phyloP scores from a whole-genome alignment of 768 basidiomycete species.

The Artomyces pyxidatus region DNA sequence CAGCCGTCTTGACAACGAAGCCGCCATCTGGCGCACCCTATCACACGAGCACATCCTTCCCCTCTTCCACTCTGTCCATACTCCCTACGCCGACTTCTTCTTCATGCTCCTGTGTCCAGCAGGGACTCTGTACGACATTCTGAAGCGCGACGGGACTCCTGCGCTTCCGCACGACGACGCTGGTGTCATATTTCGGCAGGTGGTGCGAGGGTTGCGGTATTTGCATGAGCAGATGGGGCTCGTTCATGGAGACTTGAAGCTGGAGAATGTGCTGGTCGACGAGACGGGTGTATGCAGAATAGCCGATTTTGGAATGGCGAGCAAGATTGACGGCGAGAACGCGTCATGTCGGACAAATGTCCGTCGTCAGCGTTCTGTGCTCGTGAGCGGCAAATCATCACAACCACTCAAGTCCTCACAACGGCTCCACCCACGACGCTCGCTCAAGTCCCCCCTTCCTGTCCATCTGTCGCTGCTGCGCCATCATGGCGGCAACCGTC shows the following conservation, averaged over 20 bases:
- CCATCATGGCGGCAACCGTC: slow-evolving; percentile 38
- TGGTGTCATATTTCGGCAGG: slow-evolving; percentile 80
- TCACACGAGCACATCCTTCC: slow-evolving; percentile 85
- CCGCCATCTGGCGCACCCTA: slow-evolving; percentile 63
- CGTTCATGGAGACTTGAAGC: slow-evolving; percentile 92
- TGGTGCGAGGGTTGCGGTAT: slow-evolving; percentile 76
- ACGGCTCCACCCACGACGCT: slow-evolving; percentile 11
- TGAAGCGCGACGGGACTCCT: slow-evolving; percentile 61
- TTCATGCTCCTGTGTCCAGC: slow-evolving; percentile 80
- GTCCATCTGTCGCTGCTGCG: slow-evolving; percentile 30
- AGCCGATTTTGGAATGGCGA: slow-evolving; percentile 77
- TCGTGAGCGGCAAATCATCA: neutral
- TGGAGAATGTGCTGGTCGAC: slow-evolving; percentile 93
- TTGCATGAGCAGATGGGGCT: slow-evolving; percentile 68
- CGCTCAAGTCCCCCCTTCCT: slow-evolving; percentile 18
- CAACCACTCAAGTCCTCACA: slow-evolving; percentile 2
- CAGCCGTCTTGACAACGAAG: slow-evolving; percentile 62
- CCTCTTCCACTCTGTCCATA: slow-evolving; percentile 58
- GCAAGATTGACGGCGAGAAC: slow-evolving; percentile 44
- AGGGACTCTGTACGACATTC: slow-evolving; percentile 77
- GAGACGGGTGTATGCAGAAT: slow-evolving; percentile 83
- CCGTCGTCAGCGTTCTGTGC: neutral
- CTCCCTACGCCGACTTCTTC: slow-evolving; percentile 63
- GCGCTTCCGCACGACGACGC: slow-evolving; percentile 70
- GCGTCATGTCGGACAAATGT: neutral